Percentiles rank a stretch among this genome's conserved stretches.
These are phyloP conservation scores for Vitis labrusca DNA, from an alignment of 164 flowering plant genomes.

Conservation along the genomic window DNA sequence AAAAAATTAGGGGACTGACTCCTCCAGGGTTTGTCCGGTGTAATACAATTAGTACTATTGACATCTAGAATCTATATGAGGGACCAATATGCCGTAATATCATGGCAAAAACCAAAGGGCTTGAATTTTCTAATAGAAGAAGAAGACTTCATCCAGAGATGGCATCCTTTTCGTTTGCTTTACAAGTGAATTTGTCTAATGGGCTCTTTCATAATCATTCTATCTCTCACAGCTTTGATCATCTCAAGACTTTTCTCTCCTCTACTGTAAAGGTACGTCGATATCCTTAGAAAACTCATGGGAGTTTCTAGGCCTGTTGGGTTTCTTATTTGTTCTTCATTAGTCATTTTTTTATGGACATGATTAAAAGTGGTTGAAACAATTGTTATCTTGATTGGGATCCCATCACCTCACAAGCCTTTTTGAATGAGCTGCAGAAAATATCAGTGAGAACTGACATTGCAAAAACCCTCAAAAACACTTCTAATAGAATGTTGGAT, in stretches of 20 bases:
- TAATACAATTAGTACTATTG: no score
- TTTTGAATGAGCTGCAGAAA: background rate
- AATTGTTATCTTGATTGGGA: background rate
- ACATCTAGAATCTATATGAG: no score
- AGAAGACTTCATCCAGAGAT: no score
- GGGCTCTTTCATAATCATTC: background rate
- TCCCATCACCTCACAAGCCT: background rate
- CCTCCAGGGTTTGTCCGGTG: no score
- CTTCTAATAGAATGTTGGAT: conserved; percentile 18
- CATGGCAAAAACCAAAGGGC: no score
- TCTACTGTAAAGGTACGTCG: background rate
- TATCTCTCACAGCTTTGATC: background rate
- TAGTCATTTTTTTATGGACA: background rate
- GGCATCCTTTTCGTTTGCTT: no score
- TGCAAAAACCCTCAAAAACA: conserved; percentile 5
- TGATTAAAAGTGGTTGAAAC: background rate
- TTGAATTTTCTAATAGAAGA: no score
- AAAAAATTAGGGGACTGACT: no score
- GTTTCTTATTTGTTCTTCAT: background rate
- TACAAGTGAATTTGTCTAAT: background rate
- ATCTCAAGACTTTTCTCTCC: background rate
- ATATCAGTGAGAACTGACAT: background rate
- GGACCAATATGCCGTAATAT: no score
- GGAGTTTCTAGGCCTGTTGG: background rate
- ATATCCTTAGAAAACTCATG: background rate